Base-by-base conservation (phyloP, 768 basidiomycete species). In the Termitomyces sp. region DNA sequence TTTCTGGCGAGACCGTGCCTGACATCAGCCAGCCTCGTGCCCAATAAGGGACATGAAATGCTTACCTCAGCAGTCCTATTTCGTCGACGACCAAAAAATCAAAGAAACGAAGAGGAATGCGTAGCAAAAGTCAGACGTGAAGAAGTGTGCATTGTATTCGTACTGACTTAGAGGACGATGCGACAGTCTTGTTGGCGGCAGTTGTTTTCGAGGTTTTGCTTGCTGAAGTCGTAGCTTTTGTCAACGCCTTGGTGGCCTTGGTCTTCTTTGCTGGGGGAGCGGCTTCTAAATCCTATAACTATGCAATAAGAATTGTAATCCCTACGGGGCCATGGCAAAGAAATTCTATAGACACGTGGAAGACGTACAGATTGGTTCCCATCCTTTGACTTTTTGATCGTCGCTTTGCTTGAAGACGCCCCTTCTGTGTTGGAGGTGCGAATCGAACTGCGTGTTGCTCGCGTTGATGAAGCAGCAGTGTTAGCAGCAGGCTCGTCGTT, bases 391-490 rank as follows among this genome's bases (percentile, higher is more conserved):
- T 67, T 70, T 59, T 66, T 69, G 25, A 61, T 55, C 12, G 62
- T 60, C 43, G 68, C 60, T 56, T 69, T 71, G 23, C 59, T 61
- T 28, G 59, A 59, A 46, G 71, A 65, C 56, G 65, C 63, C 39
- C 72, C 70, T 57, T 57, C 63, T 56, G 67, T 65, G 28, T 63
- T 65, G 43, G 61, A 44, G 19, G 52, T 67, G 56, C 77, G 76
- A 40, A 76, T 64, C 16, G 80, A 78, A 59, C 74, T 77, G 52
- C 74, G 77, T 35, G 78, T 79, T 34, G 73, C 64, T 67, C 79
- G 77, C 63, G 79, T 30, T 37, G 45, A 70, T 59, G 77, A 68
- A 32, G 75, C 59, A 34, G 74, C 43, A 17, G 67, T 64, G 56
- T 63, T 67, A 35, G 67, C 69, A 30, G 64, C 63, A 54, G 70